Evolutionary conservation across 1,284 basidiomycete species (phyloP), one percentile per base, ranked within the genome.

Genomic region (Trametes pubescens): DNA sequence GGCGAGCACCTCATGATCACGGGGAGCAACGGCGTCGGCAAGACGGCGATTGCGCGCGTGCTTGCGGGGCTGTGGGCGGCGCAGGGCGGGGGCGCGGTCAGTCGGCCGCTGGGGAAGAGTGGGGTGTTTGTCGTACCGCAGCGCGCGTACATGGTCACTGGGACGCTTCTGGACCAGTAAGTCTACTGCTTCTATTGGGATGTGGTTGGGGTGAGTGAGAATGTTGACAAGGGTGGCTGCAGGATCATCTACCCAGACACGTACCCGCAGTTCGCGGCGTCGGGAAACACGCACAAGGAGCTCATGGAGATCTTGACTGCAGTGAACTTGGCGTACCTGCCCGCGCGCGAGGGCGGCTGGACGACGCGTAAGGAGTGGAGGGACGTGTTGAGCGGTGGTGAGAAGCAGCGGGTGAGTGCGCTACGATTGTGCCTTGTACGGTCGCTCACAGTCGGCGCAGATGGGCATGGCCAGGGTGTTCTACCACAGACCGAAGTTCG

Each of bases 1-100:
- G 93, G 94, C 6, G 92, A 98, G 76, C 96, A 98, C 75, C 81
- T 97, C 5, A 92, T 98, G 86, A 95, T 99, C 73, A 97, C 95
- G 0, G 96, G 96, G 0, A 91, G 92, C 68, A 95, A 95, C 69
- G 94, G 94, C 0, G 94, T 97, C 1, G 97, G 97, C 0, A 99
- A 99, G 82, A 97, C 95, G 0, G 90, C 94, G 6, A 88, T 99
- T 35, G 95, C 96, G 0, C 85, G 96, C 10, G 92, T 99, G 9
- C 80, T 98, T 4, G 95, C 95, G 1, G 93, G 94, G 8, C 80
- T 99, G 3, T 99, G 96, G 96, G 84, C 86, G 0, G 81, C 86
- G 70, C 86, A 74, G 73, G 88, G 77, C 69, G 76, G 77, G 9
- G 71, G 82, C 22, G 66, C 73, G 68, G 74, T 87, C 61, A 72